A percentile compares a stretch with the other conserved stretches of the same genome.
Conservation (phyloP, 2,329 filamentous ascomycete species). For the Ophiostoma perfectum region DNA sequence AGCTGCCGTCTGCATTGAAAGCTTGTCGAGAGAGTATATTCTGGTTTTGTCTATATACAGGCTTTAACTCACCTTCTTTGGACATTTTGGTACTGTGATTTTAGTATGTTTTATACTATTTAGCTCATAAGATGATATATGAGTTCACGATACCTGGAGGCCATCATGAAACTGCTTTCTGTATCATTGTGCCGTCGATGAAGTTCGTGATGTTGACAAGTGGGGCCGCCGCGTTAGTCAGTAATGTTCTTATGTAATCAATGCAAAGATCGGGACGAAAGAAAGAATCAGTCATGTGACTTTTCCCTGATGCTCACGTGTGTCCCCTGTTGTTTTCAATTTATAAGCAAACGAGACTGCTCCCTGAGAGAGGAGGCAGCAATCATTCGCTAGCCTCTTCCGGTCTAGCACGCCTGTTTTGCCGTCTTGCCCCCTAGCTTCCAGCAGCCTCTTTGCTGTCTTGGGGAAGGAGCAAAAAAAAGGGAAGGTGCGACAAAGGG, state of each 20-base stretch:
- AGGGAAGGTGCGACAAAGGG: constrained; percentile 19
- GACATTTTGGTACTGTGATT: no score
- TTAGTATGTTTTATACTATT: no score
- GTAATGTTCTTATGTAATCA: background rate
- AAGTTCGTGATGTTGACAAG: background rate
- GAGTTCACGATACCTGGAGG: no score
- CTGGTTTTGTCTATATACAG: no score
- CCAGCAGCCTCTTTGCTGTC: constrained; percentile 19
- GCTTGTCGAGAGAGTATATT: no score
- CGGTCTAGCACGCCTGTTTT: constrained; percentile 17
- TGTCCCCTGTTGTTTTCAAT: background rate
- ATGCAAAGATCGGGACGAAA: no score
- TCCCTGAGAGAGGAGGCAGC: background rate
- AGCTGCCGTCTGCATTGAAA: background rate
- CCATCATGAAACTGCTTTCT: no score
- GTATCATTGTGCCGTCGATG: background rate
- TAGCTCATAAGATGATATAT: no score
- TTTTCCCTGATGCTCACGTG: background rate
- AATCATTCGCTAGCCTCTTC: constrained; percentile 6
- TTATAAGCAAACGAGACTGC: constrained; percentile 17
- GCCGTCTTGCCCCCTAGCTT: constrained; percentile 23
- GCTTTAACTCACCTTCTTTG: no score
- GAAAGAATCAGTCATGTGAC: background rate
- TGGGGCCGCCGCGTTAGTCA: no score
- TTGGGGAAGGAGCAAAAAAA: constrained; percentile 9